These are phyloP conservation scores for Nectriaceae sp. DNA, from an alignment of 2,329 filamentous ascomycete genomes.

Conservation along the genomic window DNA sequence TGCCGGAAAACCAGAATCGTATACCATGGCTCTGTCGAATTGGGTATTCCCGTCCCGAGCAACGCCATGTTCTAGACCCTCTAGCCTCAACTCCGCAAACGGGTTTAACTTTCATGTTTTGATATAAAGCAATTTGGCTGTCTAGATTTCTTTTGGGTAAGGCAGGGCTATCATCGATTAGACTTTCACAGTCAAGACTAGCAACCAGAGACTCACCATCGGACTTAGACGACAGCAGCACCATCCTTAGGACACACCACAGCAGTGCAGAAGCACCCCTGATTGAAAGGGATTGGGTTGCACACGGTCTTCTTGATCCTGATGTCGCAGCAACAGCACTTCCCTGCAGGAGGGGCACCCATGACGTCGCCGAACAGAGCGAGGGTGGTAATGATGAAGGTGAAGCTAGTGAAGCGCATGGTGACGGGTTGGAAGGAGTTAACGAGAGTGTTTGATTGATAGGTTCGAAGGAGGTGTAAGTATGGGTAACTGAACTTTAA, in stretches of 20 bases:
- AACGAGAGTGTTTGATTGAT: background rate
- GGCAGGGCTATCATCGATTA: background rate
- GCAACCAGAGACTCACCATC: background rate
- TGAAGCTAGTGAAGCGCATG: slow-evolving; percentile 6
- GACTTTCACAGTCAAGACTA: background rate
- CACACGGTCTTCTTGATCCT: slow-evolving; percentile 6
- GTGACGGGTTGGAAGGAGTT: background rate
- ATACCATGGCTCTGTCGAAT: no score
- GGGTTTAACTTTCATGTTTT: background rate
- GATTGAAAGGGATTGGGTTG: background rate
- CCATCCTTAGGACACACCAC: slow-evolving; percentile 4
- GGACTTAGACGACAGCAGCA: background rate
- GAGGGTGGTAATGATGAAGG: background rate
- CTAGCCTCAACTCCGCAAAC: no score
- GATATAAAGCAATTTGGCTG: background rate
- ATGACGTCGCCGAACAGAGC: background rate
- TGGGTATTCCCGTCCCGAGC: no score
- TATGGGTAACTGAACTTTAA: background rate
- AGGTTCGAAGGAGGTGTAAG: background rate
- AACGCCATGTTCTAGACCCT: no score
- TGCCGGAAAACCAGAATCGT: no score
- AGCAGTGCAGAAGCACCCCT: slow-evolving; percentile 7
- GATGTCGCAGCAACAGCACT: slow-evolving; percentile 17
- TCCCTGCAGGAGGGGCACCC: background rate
- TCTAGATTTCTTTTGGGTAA: background rate